phyloP scores from a whole-genome alignment of 208 protist genomes.

The Wallacemonas rigidus region DNA sequence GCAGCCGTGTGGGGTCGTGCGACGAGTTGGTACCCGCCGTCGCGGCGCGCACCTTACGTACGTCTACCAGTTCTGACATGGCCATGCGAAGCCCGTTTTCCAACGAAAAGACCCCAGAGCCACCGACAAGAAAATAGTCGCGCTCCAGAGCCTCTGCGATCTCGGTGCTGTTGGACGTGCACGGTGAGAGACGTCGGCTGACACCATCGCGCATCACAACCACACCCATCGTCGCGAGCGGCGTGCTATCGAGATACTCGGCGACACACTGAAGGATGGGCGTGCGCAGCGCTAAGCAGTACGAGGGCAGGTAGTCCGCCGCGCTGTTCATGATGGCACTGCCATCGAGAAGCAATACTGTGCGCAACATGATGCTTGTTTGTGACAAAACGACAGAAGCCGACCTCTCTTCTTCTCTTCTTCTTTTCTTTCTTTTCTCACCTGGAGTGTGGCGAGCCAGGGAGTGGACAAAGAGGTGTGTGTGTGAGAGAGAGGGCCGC shows the following conservation, averaged over 20 bases:
- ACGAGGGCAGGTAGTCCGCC: conserved; percentile 83
- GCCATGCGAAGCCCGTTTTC: conserved; percentile 82
- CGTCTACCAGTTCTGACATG: conserved; percentile 75
- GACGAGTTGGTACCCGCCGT: not conserved
- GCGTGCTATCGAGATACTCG: conserved; percentile 66
- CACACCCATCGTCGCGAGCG: conserved; percentile 70
- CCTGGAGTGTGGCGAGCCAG: too few species aligned
- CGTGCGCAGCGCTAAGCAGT: conserved; percentile 70
- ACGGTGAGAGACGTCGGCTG: conserved; percentile 49
- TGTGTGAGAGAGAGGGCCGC: too few species aligned
- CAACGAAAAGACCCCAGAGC: conserved; percentile 69
- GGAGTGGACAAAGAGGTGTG: too few species aligned
- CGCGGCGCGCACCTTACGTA: conserved; percentile 35
- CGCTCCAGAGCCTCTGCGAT: conserved; percentile 68
- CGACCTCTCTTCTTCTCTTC: not conserved
- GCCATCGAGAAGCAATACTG: conserved; percentile 81
- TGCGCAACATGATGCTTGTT: conserved; percentile 56
- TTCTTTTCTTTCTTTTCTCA: too few species aligned
- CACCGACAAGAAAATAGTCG: conserved; percentile 80
- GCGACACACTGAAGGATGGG: conserved; percentile 60
- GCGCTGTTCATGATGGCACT: conserved; percentile 84
- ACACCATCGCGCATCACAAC: conserved; percentile 86
- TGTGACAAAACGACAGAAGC: not conserved
- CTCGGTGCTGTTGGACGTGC: conserved; percentile 70
- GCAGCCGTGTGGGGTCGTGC: conserved; percentile 38